Evolutionary conservation across 768 basidiomycete genomes (phyloP), one percentile per base, ranked within the genome.

Genomic region (Tephrocybe sp.): DNA sequence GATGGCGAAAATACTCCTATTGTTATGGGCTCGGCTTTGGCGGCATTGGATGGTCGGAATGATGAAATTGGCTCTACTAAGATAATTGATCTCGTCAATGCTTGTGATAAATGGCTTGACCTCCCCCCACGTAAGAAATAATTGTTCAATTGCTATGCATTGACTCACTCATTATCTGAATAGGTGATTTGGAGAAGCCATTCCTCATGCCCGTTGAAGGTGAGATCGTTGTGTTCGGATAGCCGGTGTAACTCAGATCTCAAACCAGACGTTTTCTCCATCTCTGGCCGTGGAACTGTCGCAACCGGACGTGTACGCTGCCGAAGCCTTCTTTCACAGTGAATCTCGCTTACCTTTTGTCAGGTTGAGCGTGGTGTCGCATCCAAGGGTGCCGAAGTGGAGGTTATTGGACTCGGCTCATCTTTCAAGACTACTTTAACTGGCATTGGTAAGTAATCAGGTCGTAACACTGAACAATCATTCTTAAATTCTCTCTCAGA

Each of bases 1-100:
- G 97, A 99, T 61, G 97, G 97, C 48, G 97, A 99, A 69, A 80
- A 87, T 61, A 98, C 97, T 0, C 97, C 97, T n/a, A 98, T 99
- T 62, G 69, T 98, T 64, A 94, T 92, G 89, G 97, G 97, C 39
- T 95, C 94, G 16, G 97, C 97, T 50, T 76, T 99, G 51, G 93
- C 94, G 51, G 96, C 96, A 45, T 79, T 99, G 49, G 92, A 99
- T 59, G 88, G 90, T 40, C 82, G 85, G 30, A 80, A 94, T 62
- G 76, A 83, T 3, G 84, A 87, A 44, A 85, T 87, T 66, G 97
- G 97, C 56, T 74, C 76, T 43, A 73, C 76, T 50, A 94, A 95
- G 69, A 86, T 99, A 51, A 52, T 79, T 50, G 89, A 89, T 68
- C 76, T 99, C 45, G 79, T 98, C 62, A 72, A 84, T 41, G 85